phyloP scores from a whole-genome alignment of 306 rosid genomes.

The Styphnolobium japonicum region DNA sequence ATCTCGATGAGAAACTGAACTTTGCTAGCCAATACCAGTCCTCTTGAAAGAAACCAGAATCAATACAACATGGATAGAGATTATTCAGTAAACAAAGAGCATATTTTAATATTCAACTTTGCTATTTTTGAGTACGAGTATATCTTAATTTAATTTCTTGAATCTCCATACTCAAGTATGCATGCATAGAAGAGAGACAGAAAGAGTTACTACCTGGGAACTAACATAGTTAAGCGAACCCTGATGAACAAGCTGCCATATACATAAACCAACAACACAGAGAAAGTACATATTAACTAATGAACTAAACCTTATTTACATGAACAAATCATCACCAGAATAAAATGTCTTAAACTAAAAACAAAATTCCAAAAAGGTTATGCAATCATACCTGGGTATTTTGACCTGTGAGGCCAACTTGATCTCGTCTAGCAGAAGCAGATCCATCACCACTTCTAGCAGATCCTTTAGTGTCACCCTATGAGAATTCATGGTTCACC shows the following conservation, averaged over 20 bases:
- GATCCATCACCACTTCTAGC: slow-evolving; percentile 79
- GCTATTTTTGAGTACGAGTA: not conserved
- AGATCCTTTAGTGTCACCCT: slow-evolving; percentile 92
- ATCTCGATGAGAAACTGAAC: not conserved
- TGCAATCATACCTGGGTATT: slow-evolving; percentile 64
- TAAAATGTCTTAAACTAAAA: not conserved
- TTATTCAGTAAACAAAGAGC: not conserved
- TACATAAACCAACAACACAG: slow-evolving; percentile 24
- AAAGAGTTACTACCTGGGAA: slow-evolving; percentile 58
- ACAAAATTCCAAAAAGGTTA: slow-evolving; percentile 3
- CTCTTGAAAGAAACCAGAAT: not conserved
- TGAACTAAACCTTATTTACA: not conserved
- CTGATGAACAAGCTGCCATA: slow-evolving; percentile 63
- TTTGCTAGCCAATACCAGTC: not conserved
- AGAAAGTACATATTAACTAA: slow-evolving; percentile 8
- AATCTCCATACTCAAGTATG: not conserved
- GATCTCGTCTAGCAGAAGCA: slow-evolving; percentile 62
- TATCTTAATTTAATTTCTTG: not conserved
- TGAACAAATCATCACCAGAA: not conserved
- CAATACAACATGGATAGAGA: not conserved
- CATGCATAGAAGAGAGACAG: slow-evolving; percentile 5
- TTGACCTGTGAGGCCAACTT: slow-evolving; percentile 53
- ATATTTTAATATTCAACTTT: not conserved
- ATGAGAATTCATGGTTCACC: slow-evolving; percentile 32
- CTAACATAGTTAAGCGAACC: slow-evolving; percentile 60